phyloP scores from a whole-genome alignment of 2,329 filamentous ascomycete species.

The Diplodia corticola region DNA sequence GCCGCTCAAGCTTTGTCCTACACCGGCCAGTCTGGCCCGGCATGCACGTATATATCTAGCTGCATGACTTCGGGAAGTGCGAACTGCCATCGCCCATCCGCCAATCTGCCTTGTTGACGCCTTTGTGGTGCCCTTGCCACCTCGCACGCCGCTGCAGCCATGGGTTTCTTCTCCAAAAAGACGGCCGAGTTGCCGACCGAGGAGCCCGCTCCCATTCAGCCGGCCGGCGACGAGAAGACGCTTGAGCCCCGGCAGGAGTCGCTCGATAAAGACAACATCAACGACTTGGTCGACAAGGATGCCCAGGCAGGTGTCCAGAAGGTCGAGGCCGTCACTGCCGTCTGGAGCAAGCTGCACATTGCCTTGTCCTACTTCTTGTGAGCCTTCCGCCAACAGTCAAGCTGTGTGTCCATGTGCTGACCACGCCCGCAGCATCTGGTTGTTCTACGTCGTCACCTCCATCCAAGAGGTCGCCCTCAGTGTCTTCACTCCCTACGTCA shows the following conservation, averaged over 20 bases:
- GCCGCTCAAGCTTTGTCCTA: not conserved
- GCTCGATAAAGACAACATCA: not conserved
- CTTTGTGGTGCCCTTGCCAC: not conserved
- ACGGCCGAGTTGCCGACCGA: not conserved
- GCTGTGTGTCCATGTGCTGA: not conserved
- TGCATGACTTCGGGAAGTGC: not conserved
- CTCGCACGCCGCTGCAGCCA: not conserved
- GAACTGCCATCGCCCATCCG: not conserved
- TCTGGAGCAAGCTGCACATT: conserved; percentile 36
- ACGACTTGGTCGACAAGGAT: not conserved
- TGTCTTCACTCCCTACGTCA: conserved; percentile 46
- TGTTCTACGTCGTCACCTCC: conserved; percentile 47
- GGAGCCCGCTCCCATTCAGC: not conserved
- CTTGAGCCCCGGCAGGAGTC: not conserved
- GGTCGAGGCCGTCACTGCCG: conserved; percentile 37
- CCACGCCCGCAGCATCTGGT: conserved; percentile 30
- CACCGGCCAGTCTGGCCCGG: not conserved
- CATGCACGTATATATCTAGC: not conserved
- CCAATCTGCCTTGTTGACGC: not conserved
- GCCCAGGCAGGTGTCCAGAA: conserved; percentile 39
- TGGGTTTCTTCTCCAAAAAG: not conserved
- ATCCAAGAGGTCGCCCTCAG: conserved; percentile 47
- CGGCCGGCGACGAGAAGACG: not conserved
- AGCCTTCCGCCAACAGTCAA: conserved; percentile 2
- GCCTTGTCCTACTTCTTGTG: conserved; percentile 33